These are phyloP conservation scores for Aureobasidium sp. DNA, from an alignment of 2,329 filamentous ascomycete genomes.

Conservation along the genomic window DNA sequence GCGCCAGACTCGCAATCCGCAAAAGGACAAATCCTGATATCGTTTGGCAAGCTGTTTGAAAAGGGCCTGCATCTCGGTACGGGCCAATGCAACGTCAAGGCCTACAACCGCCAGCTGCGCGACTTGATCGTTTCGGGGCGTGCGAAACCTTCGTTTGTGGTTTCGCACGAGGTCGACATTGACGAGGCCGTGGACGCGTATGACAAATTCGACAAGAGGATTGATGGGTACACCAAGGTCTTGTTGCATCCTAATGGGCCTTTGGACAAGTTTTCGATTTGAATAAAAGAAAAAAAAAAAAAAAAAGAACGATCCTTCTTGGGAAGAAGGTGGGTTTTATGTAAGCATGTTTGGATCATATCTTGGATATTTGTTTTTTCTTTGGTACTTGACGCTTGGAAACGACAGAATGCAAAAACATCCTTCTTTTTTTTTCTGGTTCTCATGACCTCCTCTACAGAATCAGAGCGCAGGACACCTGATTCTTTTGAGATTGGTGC, in stretches of 20 bases:
- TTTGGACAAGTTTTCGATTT: neutral
- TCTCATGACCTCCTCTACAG: too few relatives aligned
- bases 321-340: too few relatives aligned
- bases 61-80: conserved; percentile 56
- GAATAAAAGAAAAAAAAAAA: neutral
- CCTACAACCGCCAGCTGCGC: conserved; percentile 59
- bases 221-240: conserved; percentile 60
- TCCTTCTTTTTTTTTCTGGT: too few relatives aligned
- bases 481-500: too few relatives aligned
- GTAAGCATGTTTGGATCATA: too few relatives aligned
- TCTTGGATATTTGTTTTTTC: too few relatives aligned
- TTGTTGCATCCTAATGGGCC: conserved; percentile 51
- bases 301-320: too few relatives aligned
- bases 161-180: conserved; percentile 57
- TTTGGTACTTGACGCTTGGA: too few relatives aligned
- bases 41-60: conserved; percentile 62
- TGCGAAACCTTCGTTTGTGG: conserved; percentile 60
- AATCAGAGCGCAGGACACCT: too few relatives aligned
- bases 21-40: conserved; percentile 58
- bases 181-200: conserved; percentile 53
- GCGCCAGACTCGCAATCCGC: conserved; percentile 54
- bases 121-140: conserved; percentile 59
- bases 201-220: conserved; percentile 58
- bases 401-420: too few relatives aligned
- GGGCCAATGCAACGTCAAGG: conserved; percentile 62